A percentile compares a stretch with the other conserved stretches of the same genome.
phyloP scores from a whole-genome alignment of 345 rosid genomes.

The Passiflora organensis region DNA sequence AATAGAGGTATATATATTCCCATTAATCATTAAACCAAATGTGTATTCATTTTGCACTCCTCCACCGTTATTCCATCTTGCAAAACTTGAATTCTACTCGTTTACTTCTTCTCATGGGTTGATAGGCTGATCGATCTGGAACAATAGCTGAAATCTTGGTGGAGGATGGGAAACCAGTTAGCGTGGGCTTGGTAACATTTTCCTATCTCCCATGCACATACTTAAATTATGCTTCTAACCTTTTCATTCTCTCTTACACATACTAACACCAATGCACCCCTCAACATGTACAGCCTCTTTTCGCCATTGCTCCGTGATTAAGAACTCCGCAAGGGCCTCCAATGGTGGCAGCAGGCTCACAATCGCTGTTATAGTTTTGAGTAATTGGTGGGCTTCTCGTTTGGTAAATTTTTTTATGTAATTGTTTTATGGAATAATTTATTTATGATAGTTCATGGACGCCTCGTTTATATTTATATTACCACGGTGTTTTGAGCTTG shows the following conservation, averaged over 20 bases:
- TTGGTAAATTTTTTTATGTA: slow-evolving; percentile 4
- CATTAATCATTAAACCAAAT: too few relatives aligned
- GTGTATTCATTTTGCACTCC: not conserved
- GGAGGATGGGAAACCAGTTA: slow-evolving; percentile 85
- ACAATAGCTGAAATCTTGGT: slow-evolving; percentile 64
- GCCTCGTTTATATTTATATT: not conserved
- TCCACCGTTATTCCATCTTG: too few relatives aligned
- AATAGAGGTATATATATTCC: slow-evolving; percentile 80
- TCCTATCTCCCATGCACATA: not conserved
- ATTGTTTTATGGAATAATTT: slow-evolving; percentile 15
- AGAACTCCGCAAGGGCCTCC: slow-evolving; percentile 10
- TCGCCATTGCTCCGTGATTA: slow-evolving; percentile 63
- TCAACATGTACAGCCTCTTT: slow-evolving; percentile 60
- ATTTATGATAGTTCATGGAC: slow-evolving; percentile 1
- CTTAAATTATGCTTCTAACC: not conserved
- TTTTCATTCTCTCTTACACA: not conserved
- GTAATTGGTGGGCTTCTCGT: slow-evolving; percentile 3
- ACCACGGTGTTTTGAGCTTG: slow-evolving; percentile 5
- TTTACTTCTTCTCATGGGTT: slow-evolving; percentile 13
- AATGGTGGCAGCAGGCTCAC: slow-evolving; percentile 2
- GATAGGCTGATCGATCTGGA: slow-evolving; percentile 95
- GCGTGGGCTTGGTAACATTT: slow-evolving; percentile 62
- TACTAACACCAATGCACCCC: not conserved
- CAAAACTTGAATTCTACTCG: too few relatives aligned
- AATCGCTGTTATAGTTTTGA: not conserved